Evolutionary conservation across 2,329 filamentous ascomycete species (phyloP), one percentile per base, ranked within the genome.

Genomic region (Orbilia quercus): DNA sequence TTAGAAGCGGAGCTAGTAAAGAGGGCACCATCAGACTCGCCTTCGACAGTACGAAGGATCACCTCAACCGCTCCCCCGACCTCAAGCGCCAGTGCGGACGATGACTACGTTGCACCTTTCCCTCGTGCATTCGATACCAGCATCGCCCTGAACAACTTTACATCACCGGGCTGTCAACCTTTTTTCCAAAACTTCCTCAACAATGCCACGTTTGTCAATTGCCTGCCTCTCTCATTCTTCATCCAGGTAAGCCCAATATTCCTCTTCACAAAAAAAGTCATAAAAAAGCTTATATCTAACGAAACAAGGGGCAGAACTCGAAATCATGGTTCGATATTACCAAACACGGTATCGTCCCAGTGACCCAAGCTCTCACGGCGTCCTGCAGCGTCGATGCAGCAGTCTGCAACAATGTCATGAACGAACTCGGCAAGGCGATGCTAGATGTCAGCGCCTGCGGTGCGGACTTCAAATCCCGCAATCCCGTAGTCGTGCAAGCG

Each of bases 211-310:
- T 92, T 95, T 77, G 85, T 87, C 76, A 80, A 85, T 57, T 98
- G 94, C 82, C 87, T 93, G 76, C 91, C 94, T 0, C 84, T 97
- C 66, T 96, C 93, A 0, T 84, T 96, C 77, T 86, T 98, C 75
- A 83, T 98, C 7, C 87, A 91, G 83, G 90, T 91, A 82, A 79
- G 86, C 79, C 7, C 28, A 16, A 16, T 23, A 23, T 31, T 31
- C 14, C 23, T 54, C 34, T 3, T 34, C 23, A 28, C 50, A 20
- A 51, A 31, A 28, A 47, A 22, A 38, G 23, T 7, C 22, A 48
- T 16, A 12, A 14, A 28, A 38, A 18, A 9, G 12, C 36, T 36
- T 34, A 16, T 36, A 16, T 36, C 44, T 55, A 55, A 72, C 42
- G 45, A 71, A 70, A 34, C 45, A 45, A 18, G 31, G 28, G 5